Percentiles rank a stretch among this genome's conserved stretches.
Conservation (phyloP, 768 basidiomycete genomes). For the Aureoboletus auriporus region DNA sequence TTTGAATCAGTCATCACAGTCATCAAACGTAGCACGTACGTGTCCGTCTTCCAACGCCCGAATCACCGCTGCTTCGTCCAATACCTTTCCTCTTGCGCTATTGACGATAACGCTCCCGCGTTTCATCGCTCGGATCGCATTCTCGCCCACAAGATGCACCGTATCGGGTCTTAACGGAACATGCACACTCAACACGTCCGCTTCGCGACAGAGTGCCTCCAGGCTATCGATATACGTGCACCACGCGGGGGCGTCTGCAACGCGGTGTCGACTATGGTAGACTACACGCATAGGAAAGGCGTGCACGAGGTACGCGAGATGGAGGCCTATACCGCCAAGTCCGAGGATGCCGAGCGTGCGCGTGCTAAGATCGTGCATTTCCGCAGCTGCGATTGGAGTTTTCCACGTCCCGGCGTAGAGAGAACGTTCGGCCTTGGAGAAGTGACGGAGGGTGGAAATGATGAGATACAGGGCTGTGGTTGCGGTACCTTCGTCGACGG, state of each 20-base stretch:
- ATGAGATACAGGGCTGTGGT: slow-evolving; percentile 84
- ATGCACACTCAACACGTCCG: slow-evolving; percentile 85
- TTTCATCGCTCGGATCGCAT: slow-evolving; percentile 74
- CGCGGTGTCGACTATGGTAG: slow-evolving; percentile 67
- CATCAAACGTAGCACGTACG: slow-evolving; percentile 44
- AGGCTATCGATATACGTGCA: slow-evolving; percentile 72
- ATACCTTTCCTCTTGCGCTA: slow-evolving; percentile 86
- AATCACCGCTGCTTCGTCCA: slow-evolving; percentile 86
- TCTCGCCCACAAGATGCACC: slow-evolving; percentile 66
- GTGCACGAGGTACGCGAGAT: slow-evolving; percentile 65
- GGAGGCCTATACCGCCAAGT: slow-evolving; percentile 72
- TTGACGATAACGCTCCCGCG: slow-evolving; percentile 77
- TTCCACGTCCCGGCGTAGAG: slow-evolving; percentile 61
- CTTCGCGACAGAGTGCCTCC: slow-evolving; percentile 57
- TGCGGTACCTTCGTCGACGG: slow-evolving; percentile 88
- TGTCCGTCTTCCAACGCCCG: slow-evolving; percentile 82
- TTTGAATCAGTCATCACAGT: neutral
- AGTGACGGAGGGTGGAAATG: slow-evolving; percentile 74
- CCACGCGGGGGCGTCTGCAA: slow-evolving; percentile 59
- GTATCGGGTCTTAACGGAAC: slow-evolving; percentile 78
- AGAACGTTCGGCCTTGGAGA: slow-evolving; percentile 55
- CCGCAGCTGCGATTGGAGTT: slow-evolving; percentile 40
- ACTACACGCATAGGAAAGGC: slow-evolving; percentile 89
- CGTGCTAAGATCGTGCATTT: slow-evolving; percentile 60
- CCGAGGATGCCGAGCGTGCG: slow-evolving; percentile 73